These are phyloP conservation scores for Papiliotrema fonsecae DNA, from an alignment of 1,284 basidiomycete genomes.

Conservation along the genomic window DNA sequence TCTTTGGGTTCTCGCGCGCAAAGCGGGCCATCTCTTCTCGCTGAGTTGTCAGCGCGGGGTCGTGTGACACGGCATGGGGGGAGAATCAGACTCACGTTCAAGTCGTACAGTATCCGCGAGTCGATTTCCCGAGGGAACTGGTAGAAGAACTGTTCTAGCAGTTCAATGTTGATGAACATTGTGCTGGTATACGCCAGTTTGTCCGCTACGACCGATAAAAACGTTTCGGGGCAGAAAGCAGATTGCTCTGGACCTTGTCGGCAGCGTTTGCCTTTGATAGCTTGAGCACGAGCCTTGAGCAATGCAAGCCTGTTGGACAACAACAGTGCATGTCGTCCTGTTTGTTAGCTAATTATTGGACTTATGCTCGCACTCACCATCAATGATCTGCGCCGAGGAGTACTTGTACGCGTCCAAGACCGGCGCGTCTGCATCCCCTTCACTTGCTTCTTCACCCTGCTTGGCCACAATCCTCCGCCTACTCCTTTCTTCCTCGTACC, in stretches of 20 bases:
- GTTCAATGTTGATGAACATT: constrained; percentile 98
- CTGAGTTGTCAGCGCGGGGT: background rate
- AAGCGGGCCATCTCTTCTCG: constrained; percentile 54
- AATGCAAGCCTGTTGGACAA: constrained; percentile 75
- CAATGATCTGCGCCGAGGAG: constrained; percentile 81
- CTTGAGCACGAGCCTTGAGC: constrained; percentile 75
- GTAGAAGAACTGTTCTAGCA: constrained; percentile 97
- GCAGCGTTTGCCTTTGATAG: constrained; percentile 84
- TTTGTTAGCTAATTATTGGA: background rate
- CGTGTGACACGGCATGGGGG: too few relatives aligned
- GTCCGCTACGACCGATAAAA: constrained; percentile 93
- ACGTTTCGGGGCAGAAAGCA: constrained; percentile 90
- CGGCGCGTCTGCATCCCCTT: constrained; percentile 48
- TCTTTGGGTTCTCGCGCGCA: constrained; percentile 86
- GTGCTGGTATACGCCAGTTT: constrained; percentile 93
- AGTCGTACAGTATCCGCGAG: constrained; percentile 84
- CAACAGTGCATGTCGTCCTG: constrained; percentile 86
- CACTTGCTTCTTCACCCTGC: constrained; percentile 30
- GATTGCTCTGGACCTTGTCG: constrained; percentile 78
- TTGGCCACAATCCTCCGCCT: constrained; percentile 48
- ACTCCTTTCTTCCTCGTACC: constrained; percentile 65
- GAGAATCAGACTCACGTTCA: constrained; percentile 56
- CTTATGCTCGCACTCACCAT: constrained; percentile 58
- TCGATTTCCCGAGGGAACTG: constrained; percentile 98
- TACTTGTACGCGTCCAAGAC: constrained; percentile 73